Conservation (phyloP, 306 rosid genomes). For the Benincasa hispida region DNA sequence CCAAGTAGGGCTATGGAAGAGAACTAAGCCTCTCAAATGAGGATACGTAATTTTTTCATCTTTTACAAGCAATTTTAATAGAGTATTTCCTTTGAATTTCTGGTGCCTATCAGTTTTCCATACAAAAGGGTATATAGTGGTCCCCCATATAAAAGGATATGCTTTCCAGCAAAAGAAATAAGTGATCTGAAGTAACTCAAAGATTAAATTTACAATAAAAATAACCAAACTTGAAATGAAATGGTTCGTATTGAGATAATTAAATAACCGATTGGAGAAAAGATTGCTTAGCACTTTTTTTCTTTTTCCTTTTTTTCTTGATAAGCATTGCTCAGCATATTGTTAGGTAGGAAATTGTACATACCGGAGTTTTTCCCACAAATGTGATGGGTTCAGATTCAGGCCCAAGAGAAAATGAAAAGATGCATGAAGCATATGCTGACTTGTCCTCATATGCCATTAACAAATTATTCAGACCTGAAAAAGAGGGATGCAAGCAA, state of each 20-base stretch:
- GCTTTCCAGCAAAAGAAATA: neutral
- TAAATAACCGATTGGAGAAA: neutral
- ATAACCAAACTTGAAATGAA: neutral
- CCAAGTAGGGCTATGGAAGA: neutral
- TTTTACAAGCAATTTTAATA: neutral
- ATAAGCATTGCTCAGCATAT: neutral
- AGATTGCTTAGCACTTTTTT: neutral
- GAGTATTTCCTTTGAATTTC: neutral
- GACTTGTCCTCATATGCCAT: constrained; percentile 91
- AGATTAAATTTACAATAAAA: neutral
- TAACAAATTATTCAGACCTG: constrained; percentile 90
- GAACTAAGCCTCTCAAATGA: neutral
- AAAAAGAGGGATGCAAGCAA: constrained; percentile 11
- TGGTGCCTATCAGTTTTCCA: neutral
- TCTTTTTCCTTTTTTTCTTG: too few relatives aligned
- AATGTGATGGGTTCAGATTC: constrained; percentile 60
- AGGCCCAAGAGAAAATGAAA: constrained; percentile 69
- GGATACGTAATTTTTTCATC: neutral
- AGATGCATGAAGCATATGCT: constrained; percentile 73
- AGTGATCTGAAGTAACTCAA: neutral
- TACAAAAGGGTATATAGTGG: neutral
- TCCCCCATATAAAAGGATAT: neutral
- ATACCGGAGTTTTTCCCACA: constrained; percentile 78
- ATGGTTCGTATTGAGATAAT: neutral
- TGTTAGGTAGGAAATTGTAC: neutral